Evolutionary conservation across 2,329 filamentous ascomycete genomes (phyloP).

Genomic region (Cryphonectria nitschkei): DNA sequence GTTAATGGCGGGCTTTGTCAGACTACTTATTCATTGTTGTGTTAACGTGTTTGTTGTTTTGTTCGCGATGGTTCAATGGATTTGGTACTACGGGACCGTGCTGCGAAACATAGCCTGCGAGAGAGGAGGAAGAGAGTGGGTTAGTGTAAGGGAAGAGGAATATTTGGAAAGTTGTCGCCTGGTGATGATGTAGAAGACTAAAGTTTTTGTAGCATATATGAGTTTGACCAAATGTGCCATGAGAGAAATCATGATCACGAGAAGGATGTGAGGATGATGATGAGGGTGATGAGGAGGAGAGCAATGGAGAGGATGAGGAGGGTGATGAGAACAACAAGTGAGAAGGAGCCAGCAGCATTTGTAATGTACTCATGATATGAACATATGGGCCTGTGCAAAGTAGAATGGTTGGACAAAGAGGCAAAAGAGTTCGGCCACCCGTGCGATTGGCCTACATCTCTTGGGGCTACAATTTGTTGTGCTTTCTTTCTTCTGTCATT

Average conservation of each 20-base stretch:
- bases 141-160: neutral
- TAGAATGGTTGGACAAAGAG: neutral
- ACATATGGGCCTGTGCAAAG: neutral
- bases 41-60: neutral
- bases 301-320: neutral
- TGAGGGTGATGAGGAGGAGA: too few relatives aligned
- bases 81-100: too few relatives aligned
- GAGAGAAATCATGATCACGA: neutral
- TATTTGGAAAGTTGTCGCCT: neutral
- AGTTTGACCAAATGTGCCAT: neutral
- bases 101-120: neutral
- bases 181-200: neutral
- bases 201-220: neutral
- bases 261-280: too few relatives aligned
- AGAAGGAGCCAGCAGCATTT: too few relatives aligned
- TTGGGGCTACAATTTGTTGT: neutral
- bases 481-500: neutral
- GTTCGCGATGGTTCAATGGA: neutral
- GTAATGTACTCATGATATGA: neutral
- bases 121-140: neutral
- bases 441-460: conserved; percentile 7
- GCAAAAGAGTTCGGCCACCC: conserved; percentile 7
- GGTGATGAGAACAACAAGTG: neutral
- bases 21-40: neutral
- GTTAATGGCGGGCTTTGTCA: neutral